These are phyloP conservation scores for Fusarium tanahbumbuense DNA, from an alignment of 2,329 filamentous ascomycete genomes.

Conservation along the genomic window DNA sequence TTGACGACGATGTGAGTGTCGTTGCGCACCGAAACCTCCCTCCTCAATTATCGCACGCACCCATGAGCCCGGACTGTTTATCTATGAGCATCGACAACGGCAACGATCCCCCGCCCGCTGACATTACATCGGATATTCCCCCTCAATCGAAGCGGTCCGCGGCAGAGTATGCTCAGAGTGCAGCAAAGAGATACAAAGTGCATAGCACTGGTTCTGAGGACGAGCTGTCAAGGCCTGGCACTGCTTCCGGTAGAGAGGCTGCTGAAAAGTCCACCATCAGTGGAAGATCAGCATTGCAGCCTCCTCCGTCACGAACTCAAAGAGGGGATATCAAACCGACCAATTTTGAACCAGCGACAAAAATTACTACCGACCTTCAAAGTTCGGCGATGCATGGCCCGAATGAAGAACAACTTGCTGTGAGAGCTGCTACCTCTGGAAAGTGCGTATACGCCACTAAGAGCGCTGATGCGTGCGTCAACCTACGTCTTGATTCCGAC, in stretches of 20 bases:
- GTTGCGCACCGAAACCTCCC: slow-evolving; percentile 28
- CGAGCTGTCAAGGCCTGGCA: slow-evolving; percentile 41
- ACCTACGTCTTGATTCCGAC: slow-evolving; percentile 11
- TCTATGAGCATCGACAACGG: neutral
- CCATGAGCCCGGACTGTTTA: slow-evolving; percentile 45
- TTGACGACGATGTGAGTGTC: slow-evolving; percentile 27
- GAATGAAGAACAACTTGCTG: neutral
- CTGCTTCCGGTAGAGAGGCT: neutral
- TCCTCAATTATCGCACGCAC: slow-evolving; percentile 13
- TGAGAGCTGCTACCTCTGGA: slow-evolving; percentile 46
- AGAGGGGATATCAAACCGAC: slow-evolving; percentile 48
- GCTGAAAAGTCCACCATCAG: slow-evolving; percentile 28
- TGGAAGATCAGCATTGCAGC: slow-evolving; percentile 16
- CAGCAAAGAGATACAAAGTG: slow-evolving; percentile 27
- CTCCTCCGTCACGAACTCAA: slow-evolving; percentile 1
- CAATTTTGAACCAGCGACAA: slow-evolving; percentile 13
- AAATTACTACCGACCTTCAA: neutral
- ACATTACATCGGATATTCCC: slow-evolving; percentile 42
- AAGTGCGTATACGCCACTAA: neutral
- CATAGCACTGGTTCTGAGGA: slow-evolving; percentile 43
- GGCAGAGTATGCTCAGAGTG: slow-evolving; percentile 7
- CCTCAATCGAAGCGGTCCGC: slow-evolving; percentile 12
- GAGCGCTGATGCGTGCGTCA: neutral
- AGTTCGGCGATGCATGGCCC: neutral
- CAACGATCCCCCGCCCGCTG: slow-evolving; percentile 34